Evolutionary conservation across 495 filamentous ascomycete genomes (phyloP).

Genomic region (Recurvomyces mirabilis): DNA sequence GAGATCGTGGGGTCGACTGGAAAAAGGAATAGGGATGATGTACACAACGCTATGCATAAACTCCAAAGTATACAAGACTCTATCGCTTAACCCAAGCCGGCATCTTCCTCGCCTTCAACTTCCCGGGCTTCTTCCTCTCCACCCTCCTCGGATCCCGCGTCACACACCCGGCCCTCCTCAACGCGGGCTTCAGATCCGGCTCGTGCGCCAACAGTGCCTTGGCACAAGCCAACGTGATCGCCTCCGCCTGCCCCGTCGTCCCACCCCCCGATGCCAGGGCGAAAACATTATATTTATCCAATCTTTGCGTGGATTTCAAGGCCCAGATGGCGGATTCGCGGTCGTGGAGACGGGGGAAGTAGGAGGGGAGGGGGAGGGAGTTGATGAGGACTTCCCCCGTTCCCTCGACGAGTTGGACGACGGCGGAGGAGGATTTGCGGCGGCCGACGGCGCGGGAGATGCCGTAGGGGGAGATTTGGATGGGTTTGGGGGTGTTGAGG

Average conservation of each 20-base stretch:
- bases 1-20: too few species aligned
- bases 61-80: too few species aligned
- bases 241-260: conserved; percentile 89
- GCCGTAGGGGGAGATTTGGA: conserved; percentile 58
- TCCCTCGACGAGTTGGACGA: conserved; percentile 80
- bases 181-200: conserved; percentile 72
- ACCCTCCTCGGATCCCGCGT: conserved; percentile 85
- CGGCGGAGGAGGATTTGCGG: conserved; percentile 74
- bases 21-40: too few species aligned
- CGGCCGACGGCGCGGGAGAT: conserved; percentile 66
- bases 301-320: conserved; percentile 62
- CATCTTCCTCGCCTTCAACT: conserved; percentile 94
- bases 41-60: too few species aligned
- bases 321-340: conserved; percentile 91
- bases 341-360: conserved; percentile 82
- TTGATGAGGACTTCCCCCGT: conserved; percentile 84
- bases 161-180: conserved; percentile 82
- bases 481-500: conserved; percentile 44
- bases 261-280: conserved; percentile 73
- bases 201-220: conserved; percentile 84
- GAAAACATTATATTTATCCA: conserved; percentile 98
- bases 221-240: conserved; percentile 81
- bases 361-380: conserved; percentile 63
- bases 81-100: conserved; percentile 92
- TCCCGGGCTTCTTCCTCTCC: conserved; percentile 96